Conservation (phyloP, 83 land plant genomes). For the Picea abies region DNA sequence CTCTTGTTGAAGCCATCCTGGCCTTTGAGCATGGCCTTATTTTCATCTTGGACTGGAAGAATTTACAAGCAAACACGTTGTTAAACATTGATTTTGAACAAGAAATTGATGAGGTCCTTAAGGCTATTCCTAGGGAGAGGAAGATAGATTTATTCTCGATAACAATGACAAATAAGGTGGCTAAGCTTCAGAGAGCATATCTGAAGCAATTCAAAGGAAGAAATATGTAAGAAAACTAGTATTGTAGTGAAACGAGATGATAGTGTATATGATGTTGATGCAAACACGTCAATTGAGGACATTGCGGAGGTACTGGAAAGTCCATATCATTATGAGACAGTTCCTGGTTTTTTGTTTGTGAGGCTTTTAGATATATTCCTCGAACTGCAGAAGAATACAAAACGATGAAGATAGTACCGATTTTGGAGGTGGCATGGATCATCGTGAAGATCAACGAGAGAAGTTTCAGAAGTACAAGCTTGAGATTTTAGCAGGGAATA, state of each 20-base stretch:
- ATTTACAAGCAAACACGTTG: constrained; percentile 66
- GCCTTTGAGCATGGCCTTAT: no score
- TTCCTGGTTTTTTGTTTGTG: constrained; percentile 92
- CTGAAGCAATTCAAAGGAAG: constrained; percentile 54
- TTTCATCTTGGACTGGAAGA: background rate
- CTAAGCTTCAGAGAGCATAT: no score
- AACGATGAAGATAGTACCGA: constrained; percentile 51
- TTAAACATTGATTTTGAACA: constrained; percentile 92
- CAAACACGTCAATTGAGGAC: constrained; percentile 96
- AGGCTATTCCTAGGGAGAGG: constrained; percentile 73
- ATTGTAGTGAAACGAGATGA: constrained; percentile 88
- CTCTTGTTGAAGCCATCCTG: no score
- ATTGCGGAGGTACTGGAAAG: constrained; percentile 85
- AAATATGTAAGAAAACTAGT: constrained; percentile 91
- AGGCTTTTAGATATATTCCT: constrained; percentile 94
- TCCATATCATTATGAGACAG: constrained; percentile 92
- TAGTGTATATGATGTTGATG: constrained; percentile 97
- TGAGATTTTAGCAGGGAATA: constrained; percentile 94
- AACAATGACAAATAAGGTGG: constrained; percentile 90
- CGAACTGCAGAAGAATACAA: constrained; percentile 28
- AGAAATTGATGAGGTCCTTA: constrained; percentile 87
- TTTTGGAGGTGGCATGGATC: constrained; percentile 41
- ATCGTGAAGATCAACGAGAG: constrained; percentile 63
- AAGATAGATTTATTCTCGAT: constrained; percentile 88
- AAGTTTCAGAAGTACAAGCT: constrained; percentile 70